phyloP scores from a whole-genome alignment of 2,329 filamentous ascomycete species.

The Coccinonectria pachysandricola region DNA sequence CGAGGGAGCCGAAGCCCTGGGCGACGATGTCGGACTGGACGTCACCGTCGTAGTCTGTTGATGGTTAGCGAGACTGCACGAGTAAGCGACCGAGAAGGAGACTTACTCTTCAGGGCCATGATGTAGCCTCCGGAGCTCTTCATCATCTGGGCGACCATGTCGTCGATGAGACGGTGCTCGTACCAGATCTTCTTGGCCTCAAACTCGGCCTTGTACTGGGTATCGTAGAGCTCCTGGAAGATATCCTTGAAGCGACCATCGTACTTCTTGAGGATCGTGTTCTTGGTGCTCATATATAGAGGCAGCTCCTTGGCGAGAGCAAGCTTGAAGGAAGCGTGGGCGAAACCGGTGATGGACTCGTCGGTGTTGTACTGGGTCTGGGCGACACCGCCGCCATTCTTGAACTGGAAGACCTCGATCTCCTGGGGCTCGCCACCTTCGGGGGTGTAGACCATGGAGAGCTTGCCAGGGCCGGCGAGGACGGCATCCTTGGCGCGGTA shows the following conservation, averaged over 20 bases:
- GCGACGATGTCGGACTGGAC: constrained; percentile 98
- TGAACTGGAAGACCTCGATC: constrained; percentile 86
- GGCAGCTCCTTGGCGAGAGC: constrained; percentile 78
- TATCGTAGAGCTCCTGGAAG: constrained; percentile 94
- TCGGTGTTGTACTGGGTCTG: constrained; percentile 98
- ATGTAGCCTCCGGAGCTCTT: constrained; percentile 95
- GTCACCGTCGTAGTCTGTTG: constrained; percentile 92
- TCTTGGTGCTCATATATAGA: constrained; percentile 99
- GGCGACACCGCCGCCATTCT: constrained; percentile 73
- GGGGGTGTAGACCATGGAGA: constrained; percentile 92
- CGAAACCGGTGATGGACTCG: constrained; percentile 89
- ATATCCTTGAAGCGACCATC: constrained; percentile 99
- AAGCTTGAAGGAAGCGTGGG: constrained; percentile 93
- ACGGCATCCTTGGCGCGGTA: constrained; percentile 94
- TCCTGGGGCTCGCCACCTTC: constrained; percentile 70
- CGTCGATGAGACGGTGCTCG: constrained; percentile 97
- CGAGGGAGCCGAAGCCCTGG: constrained; percentile 94
- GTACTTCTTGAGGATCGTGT: constrained; percentile 98
- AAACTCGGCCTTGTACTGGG: constrained; percentile 76
- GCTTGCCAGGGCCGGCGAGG: constrained; percentile 70
- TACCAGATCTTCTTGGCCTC: constrained; percentile 95
- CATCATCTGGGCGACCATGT: constrained; percentile 99
- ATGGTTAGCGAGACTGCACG: constrained; percentile 6
- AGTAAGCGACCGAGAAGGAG: no score
- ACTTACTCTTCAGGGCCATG: constrained; percentile 94